Base-by-base conservation (phyloP, 139 green algal genomes). In the Chlorella sp. region DNA sequence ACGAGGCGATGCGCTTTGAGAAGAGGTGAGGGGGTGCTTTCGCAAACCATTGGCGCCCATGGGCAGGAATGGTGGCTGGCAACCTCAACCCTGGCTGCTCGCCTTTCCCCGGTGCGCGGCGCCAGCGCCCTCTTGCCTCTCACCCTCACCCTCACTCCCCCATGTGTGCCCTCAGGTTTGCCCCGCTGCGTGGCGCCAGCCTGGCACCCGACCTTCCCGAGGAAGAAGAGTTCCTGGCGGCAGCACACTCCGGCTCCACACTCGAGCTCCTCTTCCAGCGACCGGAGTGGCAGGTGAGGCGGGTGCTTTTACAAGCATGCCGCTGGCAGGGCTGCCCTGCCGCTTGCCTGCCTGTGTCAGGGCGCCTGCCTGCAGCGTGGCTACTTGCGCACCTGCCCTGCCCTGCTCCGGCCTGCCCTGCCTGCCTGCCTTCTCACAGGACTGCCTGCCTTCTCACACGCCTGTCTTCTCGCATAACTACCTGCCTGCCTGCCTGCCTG, bases 1-100 rank as follows among this genome's bases (percentile, higher is more conserved):
- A 94, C 26, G 87, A 93, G 34, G 81, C 90, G 3, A 85, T 88
- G 32, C 75, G n/a, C 2, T 95, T 95, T 92, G 92, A 94, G 85
- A 66, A 76, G 86, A 57, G 86, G 86, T 89, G 57, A 64, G 78
- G n/a, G n/a, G 2, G 9, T 18, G 21, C 78, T 57, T 9, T 57
- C 7, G 48, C 48, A 57, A 57, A 9, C 9, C 48, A 57, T 57
- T 57, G 48, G 7, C 48, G 48, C 7, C 48, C 48, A 5, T 57
- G 48, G 48, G 48, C 48, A 5, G 48, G 48, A 57, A 57, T n/a
- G n/a, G 48, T 9, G 48, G 48, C 48, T 57, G 48, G 48, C 48
- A 9, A 57, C 9, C 7, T 57, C 48, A 57, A 57, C 48, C 48
- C n/a, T n/a, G n/a, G n/a, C n/a, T n/a, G n/a, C n/a, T n/a, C n/a